These are phyloP conservation scores for Xerocomellus chrysenteron DNA, from an alignment of 768 basidiomycete genomes.

Conservation along the genomic window DNA sequence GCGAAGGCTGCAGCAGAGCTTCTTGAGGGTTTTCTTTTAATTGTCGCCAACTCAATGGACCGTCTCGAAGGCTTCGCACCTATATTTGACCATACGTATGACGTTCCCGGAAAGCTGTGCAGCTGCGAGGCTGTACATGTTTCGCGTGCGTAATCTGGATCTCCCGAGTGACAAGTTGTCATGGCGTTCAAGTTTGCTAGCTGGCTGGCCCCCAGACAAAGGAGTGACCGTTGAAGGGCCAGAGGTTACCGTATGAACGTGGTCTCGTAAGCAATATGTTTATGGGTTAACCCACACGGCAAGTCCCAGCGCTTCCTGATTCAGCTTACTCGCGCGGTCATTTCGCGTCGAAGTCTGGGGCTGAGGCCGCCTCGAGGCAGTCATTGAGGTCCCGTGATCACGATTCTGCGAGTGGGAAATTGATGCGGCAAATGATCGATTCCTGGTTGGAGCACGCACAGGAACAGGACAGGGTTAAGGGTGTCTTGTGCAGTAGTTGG, in stretches of 20 bases:
- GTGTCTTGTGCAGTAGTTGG: constrained; percentile 1
- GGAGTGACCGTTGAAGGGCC: background rate
- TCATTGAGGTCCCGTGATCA: constrained; percentile 25
- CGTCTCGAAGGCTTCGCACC: constrained; percentile 5
- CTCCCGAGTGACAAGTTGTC: background rate
- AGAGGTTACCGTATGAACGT: background rate
- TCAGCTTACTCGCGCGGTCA: constrained; percentile 27
- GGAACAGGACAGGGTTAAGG: constrained; percentile 28
- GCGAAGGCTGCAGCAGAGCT: background rate
- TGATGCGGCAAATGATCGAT: constrained; percentile 16
- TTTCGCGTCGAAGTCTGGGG: constrained; percentile 24
- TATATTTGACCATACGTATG: constrained; percentile 5
- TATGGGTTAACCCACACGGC: background rate
- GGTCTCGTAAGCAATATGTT: background rate
- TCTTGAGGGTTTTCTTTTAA: constrained; percentile 2
- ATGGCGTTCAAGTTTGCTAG: background rate
- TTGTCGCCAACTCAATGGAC: background rate
- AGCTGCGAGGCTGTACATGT: constrained; percentile 5
- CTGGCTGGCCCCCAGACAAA: background rate
- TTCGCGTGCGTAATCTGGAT: constrained; percentile 2
- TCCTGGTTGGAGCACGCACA: constrained; percentile 12
- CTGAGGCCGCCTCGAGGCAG: constrained; percentile 30
- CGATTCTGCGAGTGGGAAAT: constrained; percentile 4
- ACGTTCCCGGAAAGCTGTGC: constrained; percentile 3
- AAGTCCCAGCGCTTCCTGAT: constrained; percentile 14